phyloP scores from a whole-genome alignment of 352 stramenopile genomes.

The Phytopythium sindhum region DNA sequence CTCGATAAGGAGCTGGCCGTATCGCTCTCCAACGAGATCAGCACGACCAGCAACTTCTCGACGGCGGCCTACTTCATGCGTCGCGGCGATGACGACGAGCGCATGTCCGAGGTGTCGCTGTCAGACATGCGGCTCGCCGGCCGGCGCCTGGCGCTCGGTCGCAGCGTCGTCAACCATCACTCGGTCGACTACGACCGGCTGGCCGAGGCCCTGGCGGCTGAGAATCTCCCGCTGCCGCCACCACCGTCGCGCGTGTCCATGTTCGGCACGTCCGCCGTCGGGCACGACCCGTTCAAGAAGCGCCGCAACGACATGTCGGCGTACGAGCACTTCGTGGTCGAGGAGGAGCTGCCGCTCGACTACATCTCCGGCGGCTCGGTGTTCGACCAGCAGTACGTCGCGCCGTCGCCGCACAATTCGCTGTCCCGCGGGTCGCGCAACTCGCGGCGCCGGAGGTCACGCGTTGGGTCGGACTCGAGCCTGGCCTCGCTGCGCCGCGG shows the following conservation, averaged over 20 bases:
- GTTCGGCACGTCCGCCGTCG: slow-evolving; percentile 51
- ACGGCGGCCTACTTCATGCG: slow-evolving; percentile 60
- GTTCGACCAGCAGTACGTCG: slow-evolving; percentile 43
- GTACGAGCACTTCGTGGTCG: slow-evolving; percentile 65
- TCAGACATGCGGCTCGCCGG: slow-evolving; percentile 40
- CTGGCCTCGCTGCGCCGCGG: not conserved
- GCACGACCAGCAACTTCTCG: slow-evolving; percentile 35
- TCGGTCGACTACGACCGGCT: slow-evolving; percentile 55
- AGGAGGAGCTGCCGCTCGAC: slow-evolving; percentile 33
- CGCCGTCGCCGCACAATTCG: slow-evolving; percentile 23
- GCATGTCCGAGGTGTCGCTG: slow-evolving; percentile 27
- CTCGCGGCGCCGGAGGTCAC: slow-evolving; percentile 2
- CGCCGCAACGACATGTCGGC: slow-evolving; percentile 36
- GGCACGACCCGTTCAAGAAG: slow-evolving; percentile 47
- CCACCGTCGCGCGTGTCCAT: slow-evolving; percentile 64
- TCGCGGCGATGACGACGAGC: slow-evolving; percentile 24
- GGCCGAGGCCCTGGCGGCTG: slow-evolving; percentile 28
- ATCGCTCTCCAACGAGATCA: slow-evolving; percentile 41
- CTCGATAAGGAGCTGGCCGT: slow-evolving; percentile 39
- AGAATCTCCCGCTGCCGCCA: slow-evolving; percentile 43
- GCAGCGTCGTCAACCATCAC: slow-evolving; percentile 64
- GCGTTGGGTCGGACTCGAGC: slow-evolving; percentile 5
- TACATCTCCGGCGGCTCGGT: slow-evolving; percentile 19
- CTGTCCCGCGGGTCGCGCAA: slow-evolving; percentile 6
- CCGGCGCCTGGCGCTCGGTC: slow-evolving; percentile 33